phyloP scores from a whole-genome alignment of 306 rosid genomes.

The Amphicarpaea edgeworthii region DNA sequence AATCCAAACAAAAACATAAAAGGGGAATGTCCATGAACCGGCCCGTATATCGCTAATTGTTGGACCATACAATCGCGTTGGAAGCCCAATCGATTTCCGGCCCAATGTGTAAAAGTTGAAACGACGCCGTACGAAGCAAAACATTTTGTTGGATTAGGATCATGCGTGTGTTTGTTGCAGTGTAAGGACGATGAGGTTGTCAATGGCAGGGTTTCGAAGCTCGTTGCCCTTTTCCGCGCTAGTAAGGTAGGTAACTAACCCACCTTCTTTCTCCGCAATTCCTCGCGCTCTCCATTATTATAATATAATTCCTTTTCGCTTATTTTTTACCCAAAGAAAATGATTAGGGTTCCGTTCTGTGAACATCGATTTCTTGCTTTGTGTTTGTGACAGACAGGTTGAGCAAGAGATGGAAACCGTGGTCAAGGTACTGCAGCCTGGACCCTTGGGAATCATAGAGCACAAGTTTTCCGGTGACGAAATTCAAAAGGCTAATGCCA shows the following conservation, averaged over 20 bases:
- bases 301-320: too few relatives aligned
- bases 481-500: constrained; percentile 64
- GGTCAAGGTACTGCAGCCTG: constrained; percentile 86
- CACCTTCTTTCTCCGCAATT: not conserved
- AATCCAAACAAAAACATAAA: not conserved
- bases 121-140: constrained; percentile 34
- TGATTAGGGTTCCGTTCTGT: constrained; percentile 24
- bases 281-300: not conserved
- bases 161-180: not conserved
- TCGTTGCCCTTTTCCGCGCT: constrained; percentile 73
- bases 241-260: constrained; percentile 70
- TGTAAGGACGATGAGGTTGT: constrained; percentile 52
- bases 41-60: not conserved
- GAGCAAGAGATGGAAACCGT: constrained; percentile 95
- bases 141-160: not conserved
- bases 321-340: not conserved
- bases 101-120: not conserved
- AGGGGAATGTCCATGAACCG: not conserved
- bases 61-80: not conserved
- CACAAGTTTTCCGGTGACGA: constrained; percentile 87
- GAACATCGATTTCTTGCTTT: constrained; percentile 5
- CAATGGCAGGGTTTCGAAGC: constrained; percentile 57
- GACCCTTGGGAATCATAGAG: constrained; percentile 87
- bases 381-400: constrained; percentile 58
- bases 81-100: not conserved